Conservation (phyloP, 2,329 filamentous ascomycete genomes). For the Clonostachys solani region DNA sequence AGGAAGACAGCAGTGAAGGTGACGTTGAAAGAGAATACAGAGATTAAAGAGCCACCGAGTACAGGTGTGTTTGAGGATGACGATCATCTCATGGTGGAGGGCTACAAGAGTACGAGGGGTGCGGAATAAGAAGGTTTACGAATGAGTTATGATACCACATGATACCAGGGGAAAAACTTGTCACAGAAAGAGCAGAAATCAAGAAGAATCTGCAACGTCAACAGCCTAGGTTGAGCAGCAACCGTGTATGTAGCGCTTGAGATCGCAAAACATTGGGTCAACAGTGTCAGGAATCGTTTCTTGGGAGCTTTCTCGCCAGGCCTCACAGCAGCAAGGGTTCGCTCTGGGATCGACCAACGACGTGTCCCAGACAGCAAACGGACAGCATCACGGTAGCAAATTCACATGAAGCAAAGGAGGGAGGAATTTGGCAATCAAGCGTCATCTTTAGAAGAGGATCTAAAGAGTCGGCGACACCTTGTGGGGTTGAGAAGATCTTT, state of each 20-base stretch:
- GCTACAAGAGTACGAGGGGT: constrained; percentile 37
- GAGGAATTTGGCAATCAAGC: constrained; percentile 81
- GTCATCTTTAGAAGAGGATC: constrained; percentile 55
- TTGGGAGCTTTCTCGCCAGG: too few species aligned
- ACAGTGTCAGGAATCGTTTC: too few species aligned
- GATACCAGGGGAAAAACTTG: constrained; percentile 2
- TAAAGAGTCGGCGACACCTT: constrained; percentile 89
- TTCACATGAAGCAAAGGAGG: constrained; percentile 15
- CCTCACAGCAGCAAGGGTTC: too few species aligned
- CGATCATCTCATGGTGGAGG: constrained; percentile 42
- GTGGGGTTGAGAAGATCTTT: constrained; percentile 54
- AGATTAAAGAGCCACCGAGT: neutral
- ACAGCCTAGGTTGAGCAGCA: neutral
- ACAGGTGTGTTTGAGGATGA: constrained; percentile 15
- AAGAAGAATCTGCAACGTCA: constrained; percentile 2
- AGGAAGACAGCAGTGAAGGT: constrained; percentile 29
- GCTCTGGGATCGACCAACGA: neutral
- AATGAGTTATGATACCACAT: neutral
- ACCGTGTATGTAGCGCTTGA: too few species aligned
- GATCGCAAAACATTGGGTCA: too few species aligned
- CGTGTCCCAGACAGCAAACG: neutral
- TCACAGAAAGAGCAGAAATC: neutral
- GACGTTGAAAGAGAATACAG: constrained; percentile 46
- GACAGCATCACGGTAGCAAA: constrained; percentile 4
- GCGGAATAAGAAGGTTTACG: neutral